Percentiles rank a stretch among this genome's conserved stretches.
phyloP scores from a whole-genome alignment of 148 eudicot species.

The Polygonum aviculare region DNA sequence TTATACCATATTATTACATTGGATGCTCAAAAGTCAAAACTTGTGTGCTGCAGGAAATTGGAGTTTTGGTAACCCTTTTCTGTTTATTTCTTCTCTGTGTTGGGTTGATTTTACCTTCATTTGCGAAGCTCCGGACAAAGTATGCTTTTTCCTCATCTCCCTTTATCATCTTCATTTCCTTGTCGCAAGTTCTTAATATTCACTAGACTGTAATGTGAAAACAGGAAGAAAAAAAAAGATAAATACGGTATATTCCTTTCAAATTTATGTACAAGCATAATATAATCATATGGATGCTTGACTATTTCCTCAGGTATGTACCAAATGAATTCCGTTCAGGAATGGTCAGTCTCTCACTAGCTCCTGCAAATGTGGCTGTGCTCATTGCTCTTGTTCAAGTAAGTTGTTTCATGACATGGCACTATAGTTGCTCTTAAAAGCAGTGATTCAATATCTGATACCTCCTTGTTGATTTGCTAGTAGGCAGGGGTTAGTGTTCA shows the following conservation, averaged over 20 bases:
- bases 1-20: not conserved
- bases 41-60: conserved; percentile 57
- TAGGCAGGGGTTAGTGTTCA: not conserved
- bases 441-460: not conserved
- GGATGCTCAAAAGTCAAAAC: not conserved
- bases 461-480: not conserved
- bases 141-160: conserved; percentile 14
- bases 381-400: conserved; percentile 55
- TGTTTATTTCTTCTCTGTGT: conserved; percentile 62
- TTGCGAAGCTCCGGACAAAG: conserved; percentile 85
- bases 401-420: conserved; percentile 11
- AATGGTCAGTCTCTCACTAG: conserved; percentile 66
- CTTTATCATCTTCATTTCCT: not conserved
- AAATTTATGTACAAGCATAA: not conserved
- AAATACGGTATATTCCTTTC: not conserved
- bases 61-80: conserved; percentile 59
- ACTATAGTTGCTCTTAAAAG: not conserved
- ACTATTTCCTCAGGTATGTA: conserved; percentile 51
- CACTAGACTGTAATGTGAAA: not conserved
- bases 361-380: conserved; percentile 67
- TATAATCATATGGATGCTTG: not conserved
- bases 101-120: conserved; percentile 80
- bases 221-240: not conserved
- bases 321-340: conserved; percentile 94
- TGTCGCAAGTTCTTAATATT: not conserved